Evolutionary conservation across 306 rosid species (phyloP), one percentile per base, ranked within the genome.

Genomic region (Oxytropis ochrocephala): DNA sequence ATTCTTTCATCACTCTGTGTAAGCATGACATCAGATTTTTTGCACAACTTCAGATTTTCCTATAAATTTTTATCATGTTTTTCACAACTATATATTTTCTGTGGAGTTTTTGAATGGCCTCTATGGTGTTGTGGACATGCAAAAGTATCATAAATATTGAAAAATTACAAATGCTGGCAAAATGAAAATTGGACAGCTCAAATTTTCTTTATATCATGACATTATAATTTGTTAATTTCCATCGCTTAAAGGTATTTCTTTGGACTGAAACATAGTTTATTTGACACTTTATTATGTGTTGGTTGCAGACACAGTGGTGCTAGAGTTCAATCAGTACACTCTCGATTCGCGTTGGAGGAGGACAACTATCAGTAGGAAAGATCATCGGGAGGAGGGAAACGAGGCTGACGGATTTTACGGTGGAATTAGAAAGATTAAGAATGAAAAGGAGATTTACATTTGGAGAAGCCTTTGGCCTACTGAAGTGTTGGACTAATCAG

Each of bases 241-340:
- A 7, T 62, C 36, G 16, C 8, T 13, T 10, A 5, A 56, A 21
- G 4, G 50, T 2, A 0, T 58, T 67, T 66, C 52, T 64, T 49
- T 53, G 38, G 44, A 70, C 50, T 51, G 33, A 30, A 71, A 65
- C 55, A 41, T 53, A 33, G 48, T 59, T 72, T 27, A 48, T 56
- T 66, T 81, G 64, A 74, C 72, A 27, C 18, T 73, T 32, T 47
- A 41, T 63, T 58, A 63, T 77, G 36, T 32, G 18, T 70, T 49
- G 64, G 17, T 29, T 64, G 73, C 87, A 94, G 97, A 88, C 75
- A 86, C 80, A 3, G 86, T 94, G 76, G 96, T 90, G 76, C 79
- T 90, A 69, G 92, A 94, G 83, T 94, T 94, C 91, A 90, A 87
- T 56, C 98, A 94, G 83, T 94, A 94, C 80, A 81, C 87, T 30